A percentile compares a stretch with the other conserved stretches of the same genome.
phyloP scores from a whole-genome alignment of 495 filamentous ascomycete species.

The Physcia stellaris region DNA sequence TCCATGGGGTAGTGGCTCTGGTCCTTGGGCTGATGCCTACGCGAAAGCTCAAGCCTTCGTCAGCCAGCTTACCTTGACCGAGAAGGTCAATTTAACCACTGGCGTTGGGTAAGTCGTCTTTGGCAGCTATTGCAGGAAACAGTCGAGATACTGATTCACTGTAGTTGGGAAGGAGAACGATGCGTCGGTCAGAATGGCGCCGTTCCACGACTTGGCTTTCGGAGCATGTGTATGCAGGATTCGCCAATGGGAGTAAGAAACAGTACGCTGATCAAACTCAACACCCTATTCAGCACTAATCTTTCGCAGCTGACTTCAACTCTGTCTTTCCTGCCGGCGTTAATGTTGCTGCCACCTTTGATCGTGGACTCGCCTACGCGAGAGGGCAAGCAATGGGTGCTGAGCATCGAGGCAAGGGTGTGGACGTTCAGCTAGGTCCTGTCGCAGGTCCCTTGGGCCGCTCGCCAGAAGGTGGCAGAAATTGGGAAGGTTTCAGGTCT shows the following conservation, averaged over 20 bases:
- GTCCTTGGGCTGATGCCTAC: constrained; percentile 72
- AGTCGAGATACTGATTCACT: neutral
- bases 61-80: constrained; percentile 68
- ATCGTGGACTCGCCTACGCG: constrained; percentile 54
- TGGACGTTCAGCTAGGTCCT: constrained; percentile 78
- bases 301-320: constrained; percentile 48
- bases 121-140: neutral
- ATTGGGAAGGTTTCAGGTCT: constrained; percentile 55
- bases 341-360: constrained; percentile 72
- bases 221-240: constrained; percentile 77
- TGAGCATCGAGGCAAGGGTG: constrained; percentile 69
- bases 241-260: constrained; percentile 72
- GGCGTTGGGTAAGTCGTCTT: constrained; percentile 47
- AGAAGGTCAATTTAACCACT: constrained; percentile 93
- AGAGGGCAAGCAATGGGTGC: constrained; percentile 69
- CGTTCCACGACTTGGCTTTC: constrained; percentile 54
- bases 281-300: neutral
- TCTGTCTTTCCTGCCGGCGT: constrained; percentile 73
- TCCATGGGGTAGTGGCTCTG: constrained; percentile 56
- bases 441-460: constrained; percentile 79
- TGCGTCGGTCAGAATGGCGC: constrained; percentile 70
- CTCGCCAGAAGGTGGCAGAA: constrained; percentile 64
- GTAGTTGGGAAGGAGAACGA: constrained; percentile 58
- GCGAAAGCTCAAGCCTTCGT: constrained; percentile 67
- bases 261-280: constrained; percentile 26